Conservation (phyloP, 495 filamentous ascomycete genomes). For the Aspergillus ellipticus region DNA sequence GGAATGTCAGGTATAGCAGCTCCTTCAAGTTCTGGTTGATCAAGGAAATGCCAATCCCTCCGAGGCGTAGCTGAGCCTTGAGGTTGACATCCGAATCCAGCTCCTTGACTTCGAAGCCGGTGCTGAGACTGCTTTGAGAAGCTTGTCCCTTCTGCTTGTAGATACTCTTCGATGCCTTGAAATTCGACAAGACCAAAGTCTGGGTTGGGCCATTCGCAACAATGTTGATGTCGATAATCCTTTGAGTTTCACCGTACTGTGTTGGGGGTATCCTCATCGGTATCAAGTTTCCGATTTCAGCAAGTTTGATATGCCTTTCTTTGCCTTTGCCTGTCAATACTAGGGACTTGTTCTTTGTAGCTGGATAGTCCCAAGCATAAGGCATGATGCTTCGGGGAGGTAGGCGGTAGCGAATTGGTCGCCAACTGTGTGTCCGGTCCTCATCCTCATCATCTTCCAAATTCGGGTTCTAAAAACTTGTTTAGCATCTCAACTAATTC, state of each 20-base stretch:
- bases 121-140: conserved; percentile 56
- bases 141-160: conserved; percentile 72
- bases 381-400: conserved; percentile 97
- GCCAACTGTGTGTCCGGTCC: conserved; percentile 75
- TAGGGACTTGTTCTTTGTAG: conserved; percentile 91
- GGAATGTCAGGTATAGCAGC: conserved; percentile 87
- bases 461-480: conserved; percentile 50
- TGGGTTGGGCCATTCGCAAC: conserved; percentile 92
- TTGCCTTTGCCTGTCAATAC: conserved; percentile 74
- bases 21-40: conserved; percentile 91
- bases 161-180: conserved; percentile 86
- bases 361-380: conserved; percentile 98
- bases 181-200: conserved; percentile 91
- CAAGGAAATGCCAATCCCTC: conserved; percentile 89
- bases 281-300: conserved; percentile 92
- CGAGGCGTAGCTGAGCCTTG: conserved; percentile 79
- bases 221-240: conserved; percentile 94
- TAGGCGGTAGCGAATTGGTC: conserved; percentile 87
- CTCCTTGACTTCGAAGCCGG: conserved; percentile 90
- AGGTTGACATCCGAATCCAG: conserved; percentile 82
- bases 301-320: conserved; percentile 85
- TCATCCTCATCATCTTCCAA: conserved; percentile 73
- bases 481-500: not conserved
- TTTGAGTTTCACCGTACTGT: conserved; percentile 54
- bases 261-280: conserved; percentile 76